phyloP scores from a whole-genome alignment of 805 yeast genomes.

The Candida gorgasii region DNA sequence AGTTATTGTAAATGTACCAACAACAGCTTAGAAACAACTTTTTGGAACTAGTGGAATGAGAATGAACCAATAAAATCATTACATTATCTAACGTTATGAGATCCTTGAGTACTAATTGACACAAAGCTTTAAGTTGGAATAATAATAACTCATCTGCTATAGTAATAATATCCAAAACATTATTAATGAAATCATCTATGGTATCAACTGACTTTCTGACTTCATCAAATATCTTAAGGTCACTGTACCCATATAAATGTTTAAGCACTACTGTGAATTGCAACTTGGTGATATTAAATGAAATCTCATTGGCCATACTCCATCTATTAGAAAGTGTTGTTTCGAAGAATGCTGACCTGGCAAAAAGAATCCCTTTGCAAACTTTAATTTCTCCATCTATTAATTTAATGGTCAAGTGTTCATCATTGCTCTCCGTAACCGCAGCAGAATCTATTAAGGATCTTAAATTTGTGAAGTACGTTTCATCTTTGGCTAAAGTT shows the following conservation, averaged over 20 bases:
- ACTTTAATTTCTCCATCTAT: conserved; percentile 47
- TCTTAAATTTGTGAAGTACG: conserved; percentile 19
- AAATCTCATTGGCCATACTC: conserved; percentile 34
- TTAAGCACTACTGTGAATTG: conserved; percentile 53
- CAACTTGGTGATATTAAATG: conserved; percentile 40
- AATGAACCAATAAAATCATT: conserved; percentile 51
- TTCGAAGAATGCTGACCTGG: conserved; percentile 65
- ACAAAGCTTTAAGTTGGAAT: conserved; percentile 55
- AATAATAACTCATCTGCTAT: conserved; percentile 64
- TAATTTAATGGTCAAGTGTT: conserved; percentile 49
- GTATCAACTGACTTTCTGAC: conserved; percentile 20
- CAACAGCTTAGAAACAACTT: conserved; percentile 61
- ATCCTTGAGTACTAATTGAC: conserved; percentile 61
- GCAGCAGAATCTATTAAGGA: conserved; percentile 17
- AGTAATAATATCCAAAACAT: conserved; percentile 58
- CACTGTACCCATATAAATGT: conserved; percentile 58
- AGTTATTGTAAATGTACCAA: conserved; percentile 67
- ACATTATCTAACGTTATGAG: conserved; percentile 63
- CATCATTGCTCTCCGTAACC: conserved; percentile 8
- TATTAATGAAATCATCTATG: conserved; percentile 50
- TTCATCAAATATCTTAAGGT: conserved; percentile 38
- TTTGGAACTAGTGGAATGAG: conserved; percentile 51
- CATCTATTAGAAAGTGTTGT: conserved; percentile 57
- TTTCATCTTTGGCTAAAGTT: conserved; percentile 20
- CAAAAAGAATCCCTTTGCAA: conserved; percentile 53